Percentiles rank a stretch among this genome's conserved stretches.
These are phyloP conservation scores for Hypomyces rosellus DNA, from an alignment of 2,329 filamentous ascomycete species.

Conservation along the genomic window DNA sequence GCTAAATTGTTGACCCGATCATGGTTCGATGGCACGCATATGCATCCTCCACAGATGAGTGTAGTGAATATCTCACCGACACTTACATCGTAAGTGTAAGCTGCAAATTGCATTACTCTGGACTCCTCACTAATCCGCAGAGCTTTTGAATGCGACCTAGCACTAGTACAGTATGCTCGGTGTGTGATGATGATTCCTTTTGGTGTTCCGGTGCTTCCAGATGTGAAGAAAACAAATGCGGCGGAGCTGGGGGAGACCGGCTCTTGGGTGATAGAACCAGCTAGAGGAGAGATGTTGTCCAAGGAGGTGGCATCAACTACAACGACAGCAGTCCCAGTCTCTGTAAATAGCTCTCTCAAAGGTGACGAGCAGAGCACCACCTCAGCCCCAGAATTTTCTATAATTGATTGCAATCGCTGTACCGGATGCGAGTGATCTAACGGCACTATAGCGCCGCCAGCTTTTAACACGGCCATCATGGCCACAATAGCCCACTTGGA, in stretches of 20 bases:
- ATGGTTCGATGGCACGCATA: neutral
- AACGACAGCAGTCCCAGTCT: too few relatives aligned
- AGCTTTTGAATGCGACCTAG: neutral
- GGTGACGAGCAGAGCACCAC: too few relatives aligned
- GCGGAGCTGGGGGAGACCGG: neutral
- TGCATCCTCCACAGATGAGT: neutral
- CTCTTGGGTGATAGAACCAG: too few relatives aligned
- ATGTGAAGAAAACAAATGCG: slow-evolving; percentile 18
- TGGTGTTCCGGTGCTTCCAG: slow-evolving; percentile 19
- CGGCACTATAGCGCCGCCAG: neutral
- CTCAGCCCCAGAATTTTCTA: too few relatives aligned
- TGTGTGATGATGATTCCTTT: slow-evolving; percentile 19
- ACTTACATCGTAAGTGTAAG: slow-evolving; percentile 1
- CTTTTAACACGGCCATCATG: neutral
- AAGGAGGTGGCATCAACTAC: neutral
- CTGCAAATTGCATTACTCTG: neutral
- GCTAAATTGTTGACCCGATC: neutral
- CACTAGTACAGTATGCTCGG: slow-evolving; percentile 5
- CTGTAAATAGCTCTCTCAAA: too few relatives aligned
- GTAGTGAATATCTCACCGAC: neutral
- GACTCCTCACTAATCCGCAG: neutral
- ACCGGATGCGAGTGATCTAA: neutral
- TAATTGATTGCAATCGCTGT: neutral
- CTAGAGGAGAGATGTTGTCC: neutral
- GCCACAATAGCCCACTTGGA: neutral